Base-by-base conservation (phyloP, 192 early-diverging fungal genomes). In the Phlyctochytrium bullatum region DNA sequence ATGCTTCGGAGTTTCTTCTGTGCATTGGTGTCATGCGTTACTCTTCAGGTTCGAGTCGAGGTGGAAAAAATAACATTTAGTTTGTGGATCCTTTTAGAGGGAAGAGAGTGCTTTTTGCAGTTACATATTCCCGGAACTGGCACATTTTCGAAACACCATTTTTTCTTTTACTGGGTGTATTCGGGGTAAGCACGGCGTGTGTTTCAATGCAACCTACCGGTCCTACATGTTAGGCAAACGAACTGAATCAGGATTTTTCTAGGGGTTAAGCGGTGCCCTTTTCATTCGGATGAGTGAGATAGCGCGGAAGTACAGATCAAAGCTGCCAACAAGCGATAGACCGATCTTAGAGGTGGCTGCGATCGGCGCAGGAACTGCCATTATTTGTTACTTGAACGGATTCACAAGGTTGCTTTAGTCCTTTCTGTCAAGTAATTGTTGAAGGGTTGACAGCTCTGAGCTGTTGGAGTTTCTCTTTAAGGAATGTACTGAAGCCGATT, bases 1-100 rank as follows among this genome's bases (percentile, higher is more conserved):
- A 93, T 99, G 91, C 88, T 93, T 78, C 87, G 93, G 57, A 92
- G 91, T 56, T 92, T 91, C 74, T 97, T 98, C 76, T 97, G 93
- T 72, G 95, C 97, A 31, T 86, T 95, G 56, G 90, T 92, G 0
- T 91, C 94, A 14, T 91, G 91, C 2, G 86, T 94, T 27, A 88
- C 89, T 20, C 79, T 97, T 10, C 91, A 95, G 80, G 82, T 86
- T 52, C 73, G 82, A 24, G 12, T 10, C 16, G 10, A 6, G 6
- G 27, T 28, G 12, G 12, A 27, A 57, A 1, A 31, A 20, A 0
- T 57, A 51, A 23, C 51, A 10, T 72, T 31, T 82, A 95, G 88
- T 78, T 95, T 59, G 36, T 83, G 6, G 82, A 83, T 67, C 81
- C 82, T 36, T 83, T 80, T 65, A 68, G 78, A 30, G 82, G 82